Evolutionary conservation across 495 filamentous ascomycete genomes (phyloP).

Genomic region (Bacidia gigantensis): DNA sequence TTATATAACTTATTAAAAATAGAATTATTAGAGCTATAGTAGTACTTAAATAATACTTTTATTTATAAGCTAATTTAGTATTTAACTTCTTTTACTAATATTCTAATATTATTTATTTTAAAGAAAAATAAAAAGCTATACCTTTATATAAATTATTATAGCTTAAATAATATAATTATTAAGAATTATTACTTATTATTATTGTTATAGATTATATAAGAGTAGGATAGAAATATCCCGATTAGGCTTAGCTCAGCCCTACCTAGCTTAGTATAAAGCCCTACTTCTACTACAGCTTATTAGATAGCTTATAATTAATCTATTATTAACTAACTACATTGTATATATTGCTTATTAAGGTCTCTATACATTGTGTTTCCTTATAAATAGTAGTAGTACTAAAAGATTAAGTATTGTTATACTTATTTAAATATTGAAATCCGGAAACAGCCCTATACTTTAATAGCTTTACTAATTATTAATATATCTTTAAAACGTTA

Average conservation of each 20-base stretch:
- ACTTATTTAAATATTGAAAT: conserved; percentile 9
- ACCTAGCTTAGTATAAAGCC: too few species aligned
- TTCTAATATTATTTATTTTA: conserved; percentile 10
- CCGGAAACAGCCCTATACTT: conserved; percentile 8
- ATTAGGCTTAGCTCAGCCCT: too few species aligned
- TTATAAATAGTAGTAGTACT: too few species aligned
- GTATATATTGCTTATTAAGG: too few species aligned
- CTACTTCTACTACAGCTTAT: neutral
- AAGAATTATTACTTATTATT: conserved; percentile 5
- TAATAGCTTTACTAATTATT: conserved; percentile 8
- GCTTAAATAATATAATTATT: conserved; percentile 8
- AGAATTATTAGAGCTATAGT: neutral
- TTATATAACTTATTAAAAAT: neutral
- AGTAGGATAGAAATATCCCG: too few species aligned
- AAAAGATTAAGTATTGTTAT: conserved; percentile 9
- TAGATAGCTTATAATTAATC: conserved; percentile 1
- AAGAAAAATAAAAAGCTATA: neutral
- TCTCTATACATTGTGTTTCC: too few species aligned
- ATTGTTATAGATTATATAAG: conserved; percentile 7
- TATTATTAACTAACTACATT: too few species aligned
- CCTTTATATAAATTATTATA: conserved; percentile 8
- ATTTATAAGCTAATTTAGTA: too few species aligned
- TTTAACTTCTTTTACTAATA: neutral
- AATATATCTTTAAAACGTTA: conserved; percentile 8
- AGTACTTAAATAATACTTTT: too few species aligned